Evolutionary conservation across 495 filamentous ascomycete species (phyloP).

Genomic region (Penicillium taxi): DNA sequence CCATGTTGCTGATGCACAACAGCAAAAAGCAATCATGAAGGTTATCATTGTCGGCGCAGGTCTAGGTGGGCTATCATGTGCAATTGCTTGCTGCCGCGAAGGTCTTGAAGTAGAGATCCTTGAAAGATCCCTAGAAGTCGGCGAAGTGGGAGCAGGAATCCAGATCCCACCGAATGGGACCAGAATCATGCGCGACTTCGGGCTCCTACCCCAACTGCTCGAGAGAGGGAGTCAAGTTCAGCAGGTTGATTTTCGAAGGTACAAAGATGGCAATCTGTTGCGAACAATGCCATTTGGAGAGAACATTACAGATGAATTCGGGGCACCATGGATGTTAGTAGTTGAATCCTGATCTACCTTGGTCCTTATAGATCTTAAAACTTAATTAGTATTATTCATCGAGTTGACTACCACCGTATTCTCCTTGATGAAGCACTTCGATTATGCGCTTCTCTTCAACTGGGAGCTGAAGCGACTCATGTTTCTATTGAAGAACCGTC

Average conservation of each 20-base stretch:
- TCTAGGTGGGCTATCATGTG: slow-evolving; percentile 38
- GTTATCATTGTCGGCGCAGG: slow-evolving; percentile 6
- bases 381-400: slow-evolving; percentile 37
- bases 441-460: slow-evolving; percentile 30
- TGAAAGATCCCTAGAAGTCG: slow-evolving; percentile 44
- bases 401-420: slow-evolving; percentile 42
- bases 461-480: not conserved
- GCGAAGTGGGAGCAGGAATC: slow-evolving; percentile 44
- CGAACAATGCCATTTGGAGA: slow-evolving; percentile 16
- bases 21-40: too few relatives aligned
- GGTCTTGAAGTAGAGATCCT: slow-evolving; percentile 52
- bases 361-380: too few relatives aligned
- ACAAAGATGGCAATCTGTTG: slow-evolving; percentile 43
- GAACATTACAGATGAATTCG: slow-evolving; percentile 11
- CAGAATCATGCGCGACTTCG: slow-evolving; percentile 39
- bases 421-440: slow-evolving; percentile 41
- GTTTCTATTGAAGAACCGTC: not conserved
- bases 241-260: slow-evolving; percentile 45
- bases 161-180: slow-evolving; percentile 48
- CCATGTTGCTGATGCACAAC: slow-evolving; percentile 8
- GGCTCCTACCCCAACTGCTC: slow-evolving; percentile 33
- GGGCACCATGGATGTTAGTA: slow-evolving; percentile 21
- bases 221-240: slow-evolving; percentile 37
- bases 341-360: not conserved
- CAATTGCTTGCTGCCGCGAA: slow-evolving; percentile 47